These are phyloP conservation scores for Cladosporium sp. DNA, from an alignment of 2,329 filamentous ascomycete species.

Conservation along the genomic window DNA sequence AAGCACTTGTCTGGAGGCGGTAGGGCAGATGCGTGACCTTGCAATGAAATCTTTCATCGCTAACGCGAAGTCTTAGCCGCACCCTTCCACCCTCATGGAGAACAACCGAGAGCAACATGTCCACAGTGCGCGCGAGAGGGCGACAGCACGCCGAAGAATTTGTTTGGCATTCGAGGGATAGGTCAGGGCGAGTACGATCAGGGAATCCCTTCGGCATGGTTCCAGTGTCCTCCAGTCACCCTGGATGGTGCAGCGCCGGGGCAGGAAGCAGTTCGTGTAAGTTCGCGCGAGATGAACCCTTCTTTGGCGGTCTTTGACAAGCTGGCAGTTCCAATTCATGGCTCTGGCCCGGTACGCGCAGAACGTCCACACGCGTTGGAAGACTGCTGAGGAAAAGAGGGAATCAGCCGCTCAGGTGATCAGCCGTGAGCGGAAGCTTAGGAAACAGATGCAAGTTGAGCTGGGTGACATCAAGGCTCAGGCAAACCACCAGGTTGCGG, in stretches of 20 bases:
- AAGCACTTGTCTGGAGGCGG: conserved; percentile 48
- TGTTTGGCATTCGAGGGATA: conserved; percentile 45
- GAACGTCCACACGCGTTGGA: conserved; percentile 22
- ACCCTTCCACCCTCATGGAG: conserved; percentile 41
- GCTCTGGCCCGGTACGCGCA: conserved; percentile 32
- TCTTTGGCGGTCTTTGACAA: background rate
- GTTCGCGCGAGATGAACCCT: conserved; percentile 7
- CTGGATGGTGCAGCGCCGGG: conserved; percentile 34
- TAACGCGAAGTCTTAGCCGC: conserved; percentile 32
- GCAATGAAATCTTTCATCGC: background rate
- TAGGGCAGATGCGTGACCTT: conserved; percentile 26
- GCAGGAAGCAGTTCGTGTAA: conserved; percentile 42
- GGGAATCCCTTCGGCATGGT: conserved; percentile 40
- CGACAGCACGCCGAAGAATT: conserved; percentile 32
- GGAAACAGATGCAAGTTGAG: conserved; percentile 21
- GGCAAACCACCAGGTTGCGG: conserved; percentile 12
- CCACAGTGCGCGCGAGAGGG: conserved; percentile 38
- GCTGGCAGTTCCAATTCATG: conserved; percentile 45
- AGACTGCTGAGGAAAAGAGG: conserved; percentile 20
- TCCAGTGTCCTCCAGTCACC: conserved; percentile 42
- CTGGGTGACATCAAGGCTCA: conserved; percentile 16
- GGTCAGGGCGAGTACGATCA: conserved; percentile 38
- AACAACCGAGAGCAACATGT: conserved; percentile 41
- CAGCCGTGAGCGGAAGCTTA: conserved; percentile 24
- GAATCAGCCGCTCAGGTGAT: conserved; percentile 20